Conservation (phyloP, 352 stramenopile genomes). For the Pythium diclinum region DNA sequence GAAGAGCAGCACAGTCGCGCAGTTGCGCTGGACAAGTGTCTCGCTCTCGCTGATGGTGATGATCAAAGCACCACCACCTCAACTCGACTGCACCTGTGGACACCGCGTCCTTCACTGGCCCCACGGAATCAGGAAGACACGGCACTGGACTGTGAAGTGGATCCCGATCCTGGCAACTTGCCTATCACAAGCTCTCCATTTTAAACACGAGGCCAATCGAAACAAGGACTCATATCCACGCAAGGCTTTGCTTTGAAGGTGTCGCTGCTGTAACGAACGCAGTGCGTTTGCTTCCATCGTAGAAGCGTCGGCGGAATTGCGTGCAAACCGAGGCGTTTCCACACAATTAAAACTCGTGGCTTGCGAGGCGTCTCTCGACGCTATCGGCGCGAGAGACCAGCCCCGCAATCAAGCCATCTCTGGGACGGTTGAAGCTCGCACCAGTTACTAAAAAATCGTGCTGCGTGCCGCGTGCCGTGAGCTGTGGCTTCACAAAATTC, state of each 20-base stretch:
- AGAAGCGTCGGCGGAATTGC: background rate
- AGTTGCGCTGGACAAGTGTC: background rate
- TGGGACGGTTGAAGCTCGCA: background rate
- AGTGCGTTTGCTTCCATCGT: background rate
- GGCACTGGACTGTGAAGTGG: background rate
- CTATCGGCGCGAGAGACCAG: no score
- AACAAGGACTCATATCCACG: no score
- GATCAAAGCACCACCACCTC: background rate
- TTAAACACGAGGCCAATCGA: background rate
- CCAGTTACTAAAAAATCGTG: background rate
- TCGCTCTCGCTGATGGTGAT: background rate
- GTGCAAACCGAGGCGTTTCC: background rate
- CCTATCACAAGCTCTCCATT: background rate
- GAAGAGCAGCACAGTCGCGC: background rate
- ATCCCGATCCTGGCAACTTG: background rate
- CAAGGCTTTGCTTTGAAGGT: no score
- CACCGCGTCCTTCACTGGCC: background rate
- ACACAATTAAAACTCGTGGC: background rate
- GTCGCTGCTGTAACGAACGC: no score
- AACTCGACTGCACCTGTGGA: background rate
- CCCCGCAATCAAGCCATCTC: background rate
- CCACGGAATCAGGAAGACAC: background rate
- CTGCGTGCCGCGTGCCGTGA: background rate
- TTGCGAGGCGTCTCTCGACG: no score
- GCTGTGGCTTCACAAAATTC: background rate